A percentile compares a stretch with the other conserved stretches of the same genome.
Evolutionary conservation across 2,329 filamentous ascomycete genomes (phyloP).

Genomic region (Cercospora canescens): DNA sequence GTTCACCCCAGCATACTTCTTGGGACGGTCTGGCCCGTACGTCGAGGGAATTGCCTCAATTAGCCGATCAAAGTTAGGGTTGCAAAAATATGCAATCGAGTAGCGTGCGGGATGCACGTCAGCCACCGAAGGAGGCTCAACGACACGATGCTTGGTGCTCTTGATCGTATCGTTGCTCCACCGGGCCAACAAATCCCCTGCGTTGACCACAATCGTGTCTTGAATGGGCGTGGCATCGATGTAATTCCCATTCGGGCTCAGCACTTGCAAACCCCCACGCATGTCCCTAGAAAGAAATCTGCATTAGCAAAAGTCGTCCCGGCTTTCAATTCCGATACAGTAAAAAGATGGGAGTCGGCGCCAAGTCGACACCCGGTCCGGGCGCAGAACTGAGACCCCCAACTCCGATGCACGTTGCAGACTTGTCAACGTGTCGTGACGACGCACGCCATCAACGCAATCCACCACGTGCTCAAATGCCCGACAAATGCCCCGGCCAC

Average conservation of each 20-base stretch:
- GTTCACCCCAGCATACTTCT: conserved; percentile 77
- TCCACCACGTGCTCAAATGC: conserved; percentile 1
- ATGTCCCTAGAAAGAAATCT: conserved; percentile 46
- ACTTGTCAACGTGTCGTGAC: conserved; percentile 4
- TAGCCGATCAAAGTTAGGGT: conserved; percentile 72
- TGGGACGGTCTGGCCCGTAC: conserved; percentile 62
- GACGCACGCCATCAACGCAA: neutral
- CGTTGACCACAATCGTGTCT: conserved; percentile 83
- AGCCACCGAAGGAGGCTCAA: conserved; percentile 68
- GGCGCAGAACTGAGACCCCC: neutral
- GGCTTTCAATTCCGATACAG: neutral
- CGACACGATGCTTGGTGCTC: conserved; percentile 85
- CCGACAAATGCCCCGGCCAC: neutral
- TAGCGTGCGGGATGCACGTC: conserved; percentile 72
- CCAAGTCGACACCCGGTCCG: neutral
- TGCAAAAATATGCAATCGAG: conserved; percentile 84
- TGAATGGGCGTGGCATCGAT: conserved; percentile 81
- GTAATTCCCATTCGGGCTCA: conserved; percentile 71
- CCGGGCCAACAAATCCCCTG: conserved; percentile 78
- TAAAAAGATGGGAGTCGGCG: neutral
- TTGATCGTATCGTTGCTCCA: conserved; percentile 86
- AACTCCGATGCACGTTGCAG: neutral
- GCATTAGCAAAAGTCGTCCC: conserved; percentile 12
- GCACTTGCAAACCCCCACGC: conserved; percentile 60
- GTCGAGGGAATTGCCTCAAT: conserved; percentile 85